Evolutionary conservation across 257 asterid genomes (phyloP).

Genomic region (Primulina eburnea): DNA sequence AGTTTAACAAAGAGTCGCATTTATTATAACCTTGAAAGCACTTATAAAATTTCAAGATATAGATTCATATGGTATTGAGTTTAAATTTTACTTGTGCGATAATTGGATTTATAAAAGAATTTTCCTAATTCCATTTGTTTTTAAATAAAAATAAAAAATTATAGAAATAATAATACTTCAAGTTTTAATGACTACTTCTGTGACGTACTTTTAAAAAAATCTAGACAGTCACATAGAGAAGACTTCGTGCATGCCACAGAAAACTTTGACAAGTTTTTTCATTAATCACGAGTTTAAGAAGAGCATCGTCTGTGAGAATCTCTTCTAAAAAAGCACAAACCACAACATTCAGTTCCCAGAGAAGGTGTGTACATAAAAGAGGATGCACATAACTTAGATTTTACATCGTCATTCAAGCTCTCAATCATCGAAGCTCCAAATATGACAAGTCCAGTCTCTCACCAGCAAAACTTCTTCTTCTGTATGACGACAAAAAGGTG

Average conservation of each 20-base stretch:
- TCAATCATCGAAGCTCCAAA: constrained; percentile 22
- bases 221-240: background rate
- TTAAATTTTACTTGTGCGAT: no score
- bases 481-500: constrained; percentile 29
- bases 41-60: no score
- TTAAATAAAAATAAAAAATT: no score
- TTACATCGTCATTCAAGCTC: background rate
- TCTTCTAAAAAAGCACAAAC: background rate
- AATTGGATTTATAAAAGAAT: no score
- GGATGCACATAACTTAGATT: background rate
- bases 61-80: no score
- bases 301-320: background rate
- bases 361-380: background rate
- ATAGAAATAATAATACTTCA: no score
- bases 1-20: no score
- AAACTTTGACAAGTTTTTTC: background rate
- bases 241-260: background rate
- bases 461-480: constrained; percentile 88
- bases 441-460: constrained; percentile 23
- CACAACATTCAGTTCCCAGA: background rate
- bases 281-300: background rate
- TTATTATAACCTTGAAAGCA: no score
- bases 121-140: no score
- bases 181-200: background rate
- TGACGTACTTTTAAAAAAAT: no score